phyloP scores from a whole-genome alignment of 2,329 filamentous ascomycete genomes.

The Chaetomium strumarium region DNA sequence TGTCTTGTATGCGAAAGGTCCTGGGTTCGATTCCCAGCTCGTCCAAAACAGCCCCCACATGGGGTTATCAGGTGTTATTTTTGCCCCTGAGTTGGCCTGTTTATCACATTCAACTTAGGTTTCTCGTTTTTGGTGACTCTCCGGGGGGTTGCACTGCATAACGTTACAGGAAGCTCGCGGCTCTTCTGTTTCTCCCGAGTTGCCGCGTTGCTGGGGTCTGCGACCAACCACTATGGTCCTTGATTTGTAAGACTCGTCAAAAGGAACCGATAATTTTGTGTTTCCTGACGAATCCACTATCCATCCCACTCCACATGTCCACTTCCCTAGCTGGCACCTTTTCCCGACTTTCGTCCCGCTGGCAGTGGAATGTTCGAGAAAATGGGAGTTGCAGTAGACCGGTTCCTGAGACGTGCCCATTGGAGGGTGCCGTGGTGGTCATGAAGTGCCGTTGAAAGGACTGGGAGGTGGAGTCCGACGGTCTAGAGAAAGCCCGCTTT shows the following conservation, averaged over 20 bases:
- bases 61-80: not conserved
- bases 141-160: not conserved
- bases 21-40: slow-evolving; percentile 20
- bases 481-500: too few species aligned
- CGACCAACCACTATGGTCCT: not conserved
- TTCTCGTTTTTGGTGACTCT: not conserved
- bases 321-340: too few species aligned
- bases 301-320: too few species aligned
- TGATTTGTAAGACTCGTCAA: slow-evolving; percentile 7
- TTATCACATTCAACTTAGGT: not conserved
- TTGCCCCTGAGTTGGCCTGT: not conserved
- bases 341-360: not conserved
- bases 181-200: not conserved
- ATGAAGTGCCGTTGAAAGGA: too few species aligned
- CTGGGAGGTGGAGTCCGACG: too few species aligned
- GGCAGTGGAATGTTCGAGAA: slow-evolving; percentile 1
- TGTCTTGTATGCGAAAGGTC: slow-evolving; percentile 18
- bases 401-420: not conserved
- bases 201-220: too few species aligned
- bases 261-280: not conserved
- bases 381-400: not conserved
- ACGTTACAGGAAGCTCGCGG: not conserved
- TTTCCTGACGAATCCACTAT: not conserved
- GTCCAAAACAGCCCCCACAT: slow-evolving; percentile 2
- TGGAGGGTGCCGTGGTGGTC: not conserved